A percentile compares a stretch with the other conserved stretches of the same genome.
Conservation (phyloP, 2,329 filamentous ascomycete species). For the Tolypocladium tropicale region DNA sequence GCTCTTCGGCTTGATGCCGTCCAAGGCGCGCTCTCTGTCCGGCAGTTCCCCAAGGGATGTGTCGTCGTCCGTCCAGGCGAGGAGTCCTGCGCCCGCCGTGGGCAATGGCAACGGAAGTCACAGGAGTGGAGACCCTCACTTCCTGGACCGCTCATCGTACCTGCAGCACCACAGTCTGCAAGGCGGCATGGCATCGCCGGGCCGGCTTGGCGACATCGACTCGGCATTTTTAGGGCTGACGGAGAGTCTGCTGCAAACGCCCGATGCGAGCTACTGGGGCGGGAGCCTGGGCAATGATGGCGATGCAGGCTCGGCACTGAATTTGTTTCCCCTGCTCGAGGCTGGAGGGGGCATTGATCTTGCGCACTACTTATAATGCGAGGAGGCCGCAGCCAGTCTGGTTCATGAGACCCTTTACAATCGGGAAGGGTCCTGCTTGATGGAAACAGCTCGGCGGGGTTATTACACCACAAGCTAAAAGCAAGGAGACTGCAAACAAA, state of each 20-base stretch:
- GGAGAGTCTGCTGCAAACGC: conserved; percentile 28
- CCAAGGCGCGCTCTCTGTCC: not conserved
- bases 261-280: conserved; percentile 29
- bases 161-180: conserved; percentile 7
- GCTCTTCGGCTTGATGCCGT: conserved; percentile 38
- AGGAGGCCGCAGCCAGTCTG: no score
- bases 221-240: conserved; percentile 26
- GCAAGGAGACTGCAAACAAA: no score
- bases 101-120: not conserved
- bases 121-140: not conserved
- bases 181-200: conserved; percentile 12
- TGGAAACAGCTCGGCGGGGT: no score
- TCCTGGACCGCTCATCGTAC: not conserved
- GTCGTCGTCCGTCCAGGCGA: conserved; percentile 5
- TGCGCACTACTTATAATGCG: conserved; percentile 24
- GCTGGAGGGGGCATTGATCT: conserved; percentile 43
- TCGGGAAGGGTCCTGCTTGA: no score
- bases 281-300: conserved; percentile 25
- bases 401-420: no score
- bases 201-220: conserved; percentile 23
- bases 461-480: no score
- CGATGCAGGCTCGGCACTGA: conserved; percentile 34
- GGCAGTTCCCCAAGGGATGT: not conserved
- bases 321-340: conserved; percentile 41
- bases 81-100: not conserved